These are phyloP conservation scores for Trichoderma virens DNA, from an alignment of 495 filamentous ascomycete genomes.

Conservation along the genomic window DNA sequence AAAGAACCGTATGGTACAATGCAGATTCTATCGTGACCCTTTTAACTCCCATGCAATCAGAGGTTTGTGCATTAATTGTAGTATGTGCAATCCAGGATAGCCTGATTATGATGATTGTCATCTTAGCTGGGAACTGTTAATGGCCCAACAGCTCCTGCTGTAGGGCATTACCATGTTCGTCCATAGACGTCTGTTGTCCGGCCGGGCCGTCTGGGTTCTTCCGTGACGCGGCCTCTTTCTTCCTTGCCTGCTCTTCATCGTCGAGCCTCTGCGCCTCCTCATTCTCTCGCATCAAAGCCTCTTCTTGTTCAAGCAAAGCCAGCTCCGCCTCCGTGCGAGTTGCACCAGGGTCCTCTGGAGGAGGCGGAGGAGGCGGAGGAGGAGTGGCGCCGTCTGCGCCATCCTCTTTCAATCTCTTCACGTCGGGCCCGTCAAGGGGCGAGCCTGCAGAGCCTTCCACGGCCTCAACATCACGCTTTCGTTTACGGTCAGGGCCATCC, in stretches of 20 bases:
- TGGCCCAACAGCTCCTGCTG: constrained; percentile 1
- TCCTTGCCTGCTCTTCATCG: constrained; percentile 29
- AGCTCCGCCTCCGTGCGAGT: constrained; percentile 23
- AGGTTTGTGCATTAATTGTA: constrained; percentile 6
- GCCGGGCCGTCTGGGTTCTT: not conserved
- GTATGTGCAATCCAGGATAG: constrained; percentile 1
- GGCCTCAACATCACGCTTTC: constrained; percentile 47
- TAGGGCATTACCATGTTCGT: not conserved
- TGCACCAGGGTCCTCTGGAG: constrained; percentile 19
- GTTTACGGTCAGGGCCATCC: constrained; percentile 44
- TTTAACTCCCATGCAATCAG: not conserved
- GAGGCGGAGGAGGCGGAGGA: constrained; percentile 38
- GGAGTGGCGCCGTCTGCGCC: constrained; percentile 26
- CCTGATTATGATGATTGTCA: not conserved
- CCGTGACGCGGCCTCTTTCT: not conserved
- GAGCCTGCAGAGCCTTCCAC: constrained; percentile 23
- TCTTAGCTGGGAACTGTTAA: not conserved
- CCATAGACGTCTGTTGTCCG: constrained; percentile 2
- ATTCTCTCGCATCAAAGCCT: constrained; percentile 28
- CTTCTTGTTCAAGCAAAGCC: constrained; percentile 36
- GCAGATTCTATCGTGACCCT: constrained; percentile 5
- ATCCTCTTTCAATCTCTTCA: constrained; percentile 44
- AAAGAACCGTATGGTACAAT: not conserved
- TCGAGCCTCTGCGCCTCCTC: constrained; percentile 35
- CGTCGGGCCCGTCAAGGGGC: constrained; percentile 34